phyloP scores from a whole-genome alignment of 441 rosid species.

The Erysimum cheiri region DNA sequence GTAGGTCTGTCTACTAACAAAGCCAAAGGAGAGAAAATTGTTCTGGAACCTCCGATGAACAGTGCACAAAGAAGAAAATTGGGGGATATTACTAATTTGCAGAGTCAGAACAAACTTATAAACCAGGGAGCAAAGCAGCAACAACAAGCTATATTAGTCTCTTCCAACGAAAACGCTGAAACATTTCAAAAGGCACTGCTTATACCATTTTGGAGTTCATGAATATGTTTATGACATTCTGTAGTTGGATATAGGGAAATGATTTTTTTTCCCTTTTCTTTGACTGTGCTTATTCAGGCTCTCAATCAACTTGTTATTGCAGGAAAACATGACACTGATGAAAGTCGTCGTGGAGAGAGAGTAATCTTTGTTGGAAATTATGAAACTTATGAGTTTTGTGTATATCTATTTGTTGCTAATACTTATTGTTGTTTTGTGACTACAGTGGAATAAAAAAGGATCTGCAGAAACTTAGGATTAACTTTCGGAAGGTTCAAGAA shows the following conservation, averaged over 20 bases:
- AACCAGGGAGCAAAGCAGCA: conserved; percentile 46
- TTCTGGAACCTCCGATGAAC: conserved; percentile 40
- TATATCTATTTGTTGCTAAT: conserved; percentile 21
- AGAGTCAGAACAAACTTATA: conserved; percentile 31
- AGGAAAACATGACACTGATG: conserved; percentile 66
- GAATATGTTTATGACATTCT: not conserved
- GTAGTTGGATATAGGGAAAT: not conserved
- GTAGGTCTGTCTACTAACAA: conserved; percentile 42
- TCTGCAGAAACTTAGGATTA: conserved; percentile 59
- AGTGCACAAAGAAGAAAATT: conserved; percentile 53
- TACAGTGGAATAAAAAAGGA: conserved; percentile 58
- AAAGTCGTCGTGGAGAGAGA: conserved; percentile 59
- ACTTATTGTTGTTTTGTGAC: conserved; percentile 36
- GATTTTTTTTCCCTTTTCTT: not conserved
- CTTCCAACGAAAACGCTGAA: conserved; percentile 46
- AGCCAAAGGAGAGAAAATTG: conserved; percentile 40
- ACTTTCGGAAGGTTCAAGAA: conserved; percentile 59
- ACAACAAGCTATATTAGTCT: conserved; percentile 37
- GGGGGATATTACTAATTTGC: conserved; percentile 65
- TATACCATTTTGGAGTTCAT: not conserved
- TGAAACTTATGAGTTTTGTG: conserved; percentile 36
- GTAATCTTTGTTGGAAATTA: conserved; percentile 41
- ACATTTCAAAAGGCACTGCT: conserved; percentile 57
- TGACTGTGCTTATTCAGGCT: conserved; percentile 25
- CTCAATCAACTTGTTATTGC: conserved; percentile 36